Percentiles rank a stretch among this genome's conserved stretches.
These are phyloP conservation scores for Suillus weaverae DNA, from an alignment of 768 basidiomycete genomes.

Conservation along the genomic window DNA sequence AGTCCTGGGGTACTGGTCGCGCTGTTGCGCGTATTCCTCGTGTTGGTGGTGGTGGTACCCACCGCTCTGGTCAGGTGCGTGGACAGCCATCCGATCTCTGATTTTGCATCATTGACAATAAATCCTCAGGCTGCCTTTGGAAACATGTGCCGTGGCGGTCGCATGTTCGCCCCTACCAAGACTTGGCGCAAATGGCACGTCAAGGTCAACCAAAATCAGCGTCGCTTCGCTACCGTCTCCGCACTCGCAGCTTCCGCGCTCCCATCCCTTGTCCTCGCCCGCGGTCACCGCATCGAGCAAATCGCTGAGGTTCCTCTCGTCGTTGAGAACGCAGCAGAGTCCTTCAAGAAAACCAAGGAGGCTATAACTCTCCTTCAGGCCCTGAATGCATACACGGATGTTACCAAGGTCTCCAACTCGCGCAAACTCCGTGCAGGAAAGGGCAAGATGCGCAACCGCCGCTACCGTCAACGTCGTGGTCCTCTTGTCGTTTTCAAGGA, in stretches of 20 bases:
- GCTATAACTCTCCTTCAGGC: slow-evolving; percentile 92
- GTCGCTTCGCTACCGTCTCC: slow-evolving; percentile 95
- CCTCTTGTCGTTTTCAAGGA: slow-evolving; percentile 97
- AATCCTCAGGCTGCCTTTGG: slow-evolving; percentile 87
- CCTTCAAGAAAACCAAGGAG: slow-evolving; percentile 94
- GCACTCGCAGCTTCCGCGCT: slow-evolving; percentile 97
- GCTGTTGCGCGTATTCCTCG: slow-evolving; percentile 99
- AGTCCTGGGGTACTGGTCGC: slow-evolving; percentile 99
- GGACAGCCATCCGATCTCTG: not conserved
- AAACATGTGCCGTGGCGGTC: slow-evolving; percentile 99
- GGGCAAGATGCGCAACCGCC: slow-evolving; percentile 96
- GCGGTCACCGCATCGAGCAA: slow-evolving; percentile 98
- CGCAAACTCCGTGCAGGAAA: slow-evolving; percentile 96
- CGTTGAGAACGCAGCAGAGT: slow-evolving; percentile 74
- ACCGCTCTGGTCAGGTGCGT: slow-evolving; percentile 90
- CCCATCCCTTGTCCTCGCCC: slow-evolving; percentile 94
- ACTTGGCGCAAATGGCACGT: slow-evolving; percentile 99
- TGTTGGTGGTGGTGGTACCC: slow-evolving; percentile 98
- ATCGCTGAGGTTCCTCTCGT: slow-evolving; percentile 97
- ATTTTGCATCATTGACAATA: slow-evolving; percentile 5
- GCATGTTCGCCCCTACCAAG: slow-evolving; percentile 99
- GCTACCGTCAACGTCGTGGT: slow-evolving; percentile 95
- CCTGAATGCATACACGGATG: slow-evolving; percentile 86
- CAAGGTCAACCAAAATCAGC: slow-evolving; percentile 99
- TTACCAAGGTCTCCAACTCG: slow-evolving; percentile 96